phyloP scores from a whole-genome alignment of 2,329 filamentous ascomycete genomes.

The Raffaelea deltoideospora region DNA sequence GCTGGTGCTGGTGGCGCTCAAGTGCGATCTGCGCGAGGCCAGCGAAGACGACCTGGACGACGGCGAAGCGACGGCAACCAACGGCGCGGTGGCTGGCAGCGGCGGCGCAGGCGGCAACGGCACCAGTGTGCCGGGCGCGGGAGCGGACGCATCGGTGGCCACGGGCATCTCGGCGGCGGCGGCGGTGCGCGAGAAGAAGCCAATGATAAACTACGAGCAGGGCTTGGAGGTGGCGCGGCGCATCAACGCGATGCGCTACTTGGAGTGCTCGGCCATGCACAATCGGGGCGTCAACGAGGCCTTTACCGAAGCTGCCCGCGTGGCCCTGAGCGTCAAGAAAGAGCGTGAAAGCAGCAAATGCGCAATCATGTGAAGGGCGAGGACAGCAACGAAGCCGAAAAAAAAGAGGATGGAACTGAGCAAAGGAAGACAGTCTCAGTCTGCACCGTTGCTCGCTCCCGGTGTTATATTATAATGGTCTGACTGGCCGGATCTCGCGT shows the following conservation, averaged over 20 bases:
- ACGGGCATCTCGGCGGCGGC: conserved; percentile 43
- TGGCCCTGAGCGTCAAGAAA: conserved; percentile 63
- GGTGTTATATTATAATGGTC: too few relatives aligned
- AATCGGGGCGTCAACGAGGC: conserved; percentile 97
- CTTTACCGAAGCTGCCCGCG: conserved; percentile 92
- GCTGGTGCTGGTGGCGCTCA: conserved; percentile 86
- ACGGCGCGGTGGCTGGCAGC: conserved; percentile 7
- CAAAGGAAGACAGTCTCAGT: neutral
- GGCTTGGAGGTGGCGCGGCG: conserved; percentile 81
- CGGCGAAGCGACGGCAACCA: too few relatives aligned
- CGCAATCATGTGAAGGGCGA: conserved; percentile 34
- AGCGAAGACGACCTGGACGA: conserved; percentile 54
- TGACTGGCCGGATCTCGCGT: too few relatives aligned
- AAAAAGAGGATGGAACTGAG: too few relatives aligned
- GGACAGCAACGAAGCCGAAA: neutral
- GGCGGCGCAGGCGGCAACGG: conserved; percentile 3
- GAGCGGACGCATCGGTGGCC: conserved; percentile 50
- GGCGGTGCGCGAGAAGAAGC: conserved; percentile 39
- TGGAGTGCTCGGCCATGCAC: conserved; percentile 97
- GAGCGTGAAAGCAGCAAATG: conserved; percentile 49
- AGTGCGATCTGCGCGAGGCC: conserved; percentile 85
- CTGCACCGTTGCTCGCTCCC: too few relatives aligned
- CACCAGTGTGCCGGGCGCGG: too few relatives aligned
- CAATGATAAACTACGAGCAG: conserved; percentile 78
- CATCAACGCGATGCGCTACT: conserved; percentile 84